These are phyloP conservation scores for Kodamaea jinghongensis DNA, from an alignment of 805 yeast species.

Conservation along the genomic window DNA sequence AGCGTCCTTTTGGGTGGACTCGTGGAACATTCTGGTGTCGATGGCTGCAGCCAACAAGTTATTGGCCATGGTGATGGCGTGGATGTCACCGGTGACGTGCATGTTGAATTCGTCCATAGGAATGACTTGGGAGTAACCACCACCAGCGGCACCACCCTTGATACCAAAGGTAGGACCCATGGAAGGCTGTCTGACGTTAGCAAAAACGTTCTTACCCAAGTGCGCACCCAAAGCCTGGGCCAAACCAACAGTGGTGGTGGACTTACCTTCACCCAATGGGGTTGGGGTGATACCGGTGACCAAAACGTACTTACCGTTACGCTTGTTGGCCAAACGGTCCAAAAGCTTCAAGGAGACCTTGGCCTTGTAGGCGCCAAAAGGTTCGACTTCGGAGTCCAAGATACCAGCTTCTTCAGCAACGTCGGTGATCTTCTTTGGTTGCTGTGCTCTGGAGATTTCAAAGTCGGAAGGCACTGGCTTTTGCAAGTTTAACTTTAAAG, in stretches of 20 bases:
- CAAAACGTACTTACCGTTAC: slow-evolving; percentile 68
- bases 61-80: slow-evolving; percentile 80
- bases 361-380: slow-evolving; percentile 74
- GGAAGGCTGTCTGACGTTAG: slow-evolving; percentile 83
- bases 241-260: slow-evolving; percentile 79
- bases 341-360: slow-evolving; percentile 65
- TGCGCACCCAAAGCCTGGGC: slow-evolving; percentile 82
- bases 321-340: slow-evolving; percentile 56
- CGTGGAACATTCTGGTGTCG: slow-evolving; percentile 85
- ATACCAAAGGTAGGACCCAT: slow-evolving; percentile 90
- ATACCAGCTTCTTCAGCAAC: slow-evolving; percentile 71
- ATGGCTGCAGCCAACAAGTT: slow-evolving; percentile 81
- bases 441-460: slow-evolving; percentile 73
- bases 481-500: slow-evolving; percentile 54
- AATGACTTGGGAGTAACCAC: slow-evolving; percentile 83
- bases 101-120: slow-evolving; percentile 88
- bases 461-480: slow-evolving; percentile 80
- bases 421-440: slow-evolving; percentile 65
- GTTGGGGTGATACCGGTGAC: slow-evolving; percentile 87
- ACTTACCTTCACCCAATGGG: slow-evolving; percentile 83
- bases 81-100: slow-evolving; percentile 85
- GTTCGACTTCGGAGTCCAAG: slow-evolving; percentile 65
- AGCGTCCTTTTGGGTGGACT: slow-evolving; percentile 68
- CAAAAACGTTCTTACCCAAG: slow-evolving; percentile 63
- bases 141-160: slow-evolving; percentile 91